Conservation (phyloP, 202 grass and related monocot genomes). For the Elaeis oleifera region DNA sequence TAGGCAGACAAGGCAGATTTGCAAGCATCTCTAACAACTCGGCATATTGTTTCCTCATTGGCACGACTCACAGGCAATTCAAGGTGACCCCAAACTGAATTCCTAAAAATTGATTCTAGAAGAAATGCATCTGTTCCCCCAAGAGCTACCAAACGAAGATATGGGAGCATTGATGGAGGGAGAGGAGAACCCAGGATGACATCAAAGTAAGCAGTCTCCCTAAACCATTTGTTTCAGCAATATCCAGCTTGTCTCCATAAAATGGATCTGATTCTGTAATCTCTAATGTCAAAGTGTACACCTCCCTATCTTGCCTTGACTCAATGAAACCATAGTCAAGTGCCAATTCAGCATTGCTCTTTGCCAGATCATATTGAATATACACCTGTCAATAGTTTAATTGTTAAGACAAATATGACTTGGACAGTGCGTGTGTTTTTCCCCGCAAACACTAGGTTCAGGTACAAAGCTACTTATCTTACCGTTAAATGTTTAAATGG, state of each 20-base stretch:
- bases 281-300: conserved; percentile 82
- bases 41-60: conserved; percentile 88
- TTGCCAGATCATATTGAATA: conserved; percentile 71
- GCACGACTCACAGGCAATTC: conserved; percentile 73
- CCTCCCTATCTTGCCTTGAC: conserved; percentile 50
- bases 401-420: no score
- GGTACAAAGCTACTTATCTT: no score
- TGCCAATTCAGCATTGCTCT: conserved; percentile 90
- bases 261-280: conserved; percentile 88
- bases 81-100: conserved; percentile 78
- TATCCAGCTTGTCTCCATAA: conserved; percentile 84
- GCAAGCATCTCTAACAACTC: conserved; percentile 70
- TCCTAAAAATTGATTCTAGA: conserved; percentile 87
- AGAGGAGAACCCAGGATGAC: conserved; percentile 49
- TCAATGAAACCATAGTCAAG: conserved; percentile 81
- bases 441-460: no score
- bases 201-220: conserved; percentile 81
- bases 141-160: conserved; percentile 72
- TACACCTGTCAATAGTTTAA: conserved; percentile 42
- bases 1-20: conserved; percentile 67
- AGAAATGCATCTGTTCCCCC: conserved; percentile 92
- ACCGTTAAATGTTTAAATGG: no score
- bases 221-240: conserved; percentile 80
- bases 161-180: conserved; percentile 67
- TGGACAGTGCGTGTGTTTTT: no score